Evolutionary conservation across 441 rosid species (phyloP).

Genomic region (Arabidopsis lyrata): DNA sequence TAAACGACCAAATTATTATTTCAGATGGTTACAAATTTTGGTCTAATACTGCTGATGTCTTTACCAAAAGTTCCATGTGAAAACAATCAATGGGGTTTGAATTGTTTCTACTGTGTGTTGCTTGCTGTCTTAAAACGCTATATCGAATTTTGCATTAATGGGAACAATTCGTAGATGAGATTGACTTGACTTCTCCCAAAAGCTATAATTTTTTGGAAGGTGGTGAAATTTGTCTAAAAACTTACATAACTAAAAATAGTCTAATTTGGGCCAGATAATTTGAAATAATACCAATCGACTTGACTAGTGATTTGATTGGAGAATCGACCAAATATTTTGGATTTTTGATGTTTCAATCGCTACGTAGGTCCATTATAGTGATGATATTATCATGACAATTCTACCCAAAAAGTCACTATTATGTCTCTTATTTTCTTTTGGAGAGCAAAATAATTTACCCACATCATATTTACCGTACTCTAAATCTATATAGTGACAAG

Average conservation of each 20-base stretch:
- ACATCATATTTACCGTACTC: background rate
- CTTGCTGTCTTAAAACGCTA: constrained; percentile 17
- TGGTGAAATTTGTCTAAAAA: background rate
- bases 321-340: constrained; percentile 35
- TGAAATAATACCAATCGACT: constrained; percentile 16
- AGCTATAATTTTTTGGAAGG: background rate
- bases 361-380: constrained; percentile 36
- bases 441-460: background rate
- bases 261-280: constrained; percentile 22
- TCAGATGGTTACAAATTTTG: background rate
- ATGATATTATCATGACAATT: constrained; percentile 26
- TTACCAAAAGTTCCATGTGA: constrained; percentile 13
- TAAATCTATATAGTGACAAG: background rate
- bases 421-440: constrained; percentile 6
- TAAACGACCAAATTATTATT: background rate
- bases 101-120: constrained; percentile 18
- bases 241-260: background rate
- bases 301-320: constrained; percentile 34
- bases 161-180: background rate
- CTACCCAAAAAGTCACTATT: background rate
- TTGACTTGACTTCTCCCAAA: constrained; percentile 13
- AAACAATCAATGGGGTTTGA: constrained; percentile 20
- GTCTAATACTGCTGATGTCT: background rate
- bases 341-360: constrained; percentile 34
- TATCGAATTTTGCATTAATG: constrained; percentile 9